These are phyloP conservation scores for Phanerochaete sordida DNA, from an alignment of 768 basidiomycete species.

Conservation along the genomic window DNA sequence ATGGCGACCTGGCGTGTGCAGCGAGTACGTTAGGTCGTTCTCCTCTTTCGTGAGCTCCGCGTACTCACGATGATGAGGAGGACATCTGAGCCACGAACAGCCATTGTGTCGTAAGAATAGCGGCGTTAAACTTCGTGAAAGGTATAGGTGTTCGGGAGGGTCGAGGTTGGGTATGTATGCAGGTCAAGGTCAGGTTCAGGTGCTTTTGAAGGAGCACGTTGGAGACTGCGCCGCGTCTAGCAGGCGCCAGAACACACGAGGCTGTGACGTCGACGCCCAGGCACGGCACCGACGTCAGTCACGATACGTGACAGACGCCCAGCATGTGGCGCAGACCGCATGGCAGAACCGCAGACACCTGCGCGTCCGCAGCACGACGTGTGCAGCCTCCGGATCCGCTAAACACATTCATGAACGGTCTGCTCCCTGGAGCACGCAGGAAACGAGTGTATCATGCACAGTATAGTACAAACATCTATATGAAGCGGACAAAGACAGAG, in stretches of 20 bases:
- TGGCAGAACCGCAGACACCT: too few species aligned
- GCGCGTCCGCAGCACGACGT: too few species aligned
- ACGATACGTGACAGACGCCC: not conserved
- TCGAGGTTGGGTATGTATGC: not conserved
- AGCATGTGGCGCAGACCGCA: too few species aligned
- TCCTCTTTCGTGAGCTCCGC: not conserved
- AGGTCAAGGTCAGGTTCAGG: not conserved
- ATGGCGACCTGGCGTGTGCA: conserved; percentile 58
- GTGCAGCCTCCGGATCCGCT: too few species aligned
- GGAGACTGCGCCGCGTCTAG: conserved; percentile 5
- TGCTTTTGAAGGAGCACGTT: not conserved
- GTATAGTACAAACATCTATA: not conserved
- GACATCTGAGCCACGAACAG: conserved; percentile 63
- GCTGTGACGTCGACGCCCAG: not conserved
- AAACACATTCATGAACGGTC: too few species aligned
- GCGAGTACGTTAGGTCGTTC: not conserved
- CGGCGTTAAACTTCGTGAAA: not conserved
- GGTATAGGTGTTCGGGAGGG: not conserved
- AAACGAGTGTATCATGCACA: not conserved
- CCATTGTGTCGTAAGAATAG: conserved; percentile 25
- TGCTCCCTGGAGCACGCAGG: too few species aligned
- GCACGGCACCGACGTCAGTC: not conserved
- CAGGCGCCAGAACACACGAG: not conserved
- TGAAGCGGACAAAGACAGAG: not conserved
- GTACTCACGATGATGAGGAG: conserved; percentile 68